phyloP scores from a whole-genome alignment of 352 stramenopile species.

The Globisporangium barbulae region DNA sequence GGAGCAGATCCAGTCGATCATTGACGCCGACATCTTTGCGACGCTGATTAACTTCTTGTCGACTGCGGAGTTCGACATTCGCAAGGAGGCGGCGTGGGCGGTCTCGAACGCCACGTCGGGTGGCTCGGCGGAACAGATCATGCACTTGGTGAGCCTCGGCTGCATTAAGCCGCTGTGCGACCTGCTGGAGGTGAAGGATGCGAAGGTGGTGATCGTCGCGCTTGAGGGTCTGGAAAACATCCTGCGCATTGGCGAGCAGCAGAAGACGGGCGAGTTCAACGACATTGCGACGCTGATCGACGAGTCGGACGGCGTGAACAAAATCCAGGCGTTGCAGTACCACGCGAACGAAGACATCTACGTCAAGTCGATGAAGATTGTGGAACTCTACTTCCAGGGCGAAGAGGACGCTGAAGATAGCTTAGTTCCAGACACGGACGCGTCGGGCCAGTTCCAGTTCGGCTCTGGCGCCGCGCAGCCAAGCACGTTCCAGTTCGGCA shows the following conservation, averaged over 20 bases:
- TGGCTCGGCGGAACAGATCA: slow-evolving; percentile 94
- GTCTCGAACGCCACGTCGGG: slow-evolving; percentile 88
- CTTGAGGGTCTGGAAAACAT: slow-evolving; percentile 99
- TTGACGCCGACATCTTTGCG: slow-evolving; percentile 97
- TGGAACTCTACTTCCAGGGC: slow-evolving; percentile 97
- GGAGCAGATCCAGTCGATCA: slow-evolving; percentile 98
- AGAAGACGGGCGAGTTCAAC: slow-evolving; percentile 87
- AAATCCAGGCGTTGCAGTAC: slow-evolving; percentile 98
- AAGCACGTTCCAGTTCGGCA: slow-evolving; percentile 85
- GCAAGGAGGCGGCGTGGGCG: slow-evolving; percentile 84
- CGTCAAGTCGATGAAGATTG: slow-evolving; percentile 95
- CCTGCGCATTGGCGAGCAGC: slow-evolving; percentile 86
- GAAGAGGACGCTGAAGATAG: slow-evolving; percentile 95
- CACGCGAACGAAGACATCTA: slow-evolving; percentile 96
- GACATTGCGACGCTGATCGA: slow-evolving; percentile 94
- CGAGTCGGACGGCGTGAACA: slow-evolving; percentile 95
- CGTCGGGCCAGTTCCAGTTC: slow-evolving; percentile 81
- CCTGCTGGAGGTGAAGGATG: slow-evolving; percentile 94
- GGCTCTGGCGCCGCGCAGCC: slow-evolving; percentile 55
- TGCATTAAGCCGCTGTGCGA: slow-evolving; percentile 98
- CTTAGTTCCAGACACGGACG: slow-evolving; percentile 66
- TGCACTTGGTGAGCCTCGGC: slow-evolving; percentile 94
- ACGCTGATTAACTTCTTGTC: slow-evolving; percentile 95
- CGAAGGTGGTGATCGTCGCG: slow-evolving; percentile 98
- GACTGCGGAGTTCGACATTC: slow-evolving; percentile 96